Conservation (phyloP, 1,284 basidiomycete species). For the Pseudozyma tsukubaensis region DNA sequence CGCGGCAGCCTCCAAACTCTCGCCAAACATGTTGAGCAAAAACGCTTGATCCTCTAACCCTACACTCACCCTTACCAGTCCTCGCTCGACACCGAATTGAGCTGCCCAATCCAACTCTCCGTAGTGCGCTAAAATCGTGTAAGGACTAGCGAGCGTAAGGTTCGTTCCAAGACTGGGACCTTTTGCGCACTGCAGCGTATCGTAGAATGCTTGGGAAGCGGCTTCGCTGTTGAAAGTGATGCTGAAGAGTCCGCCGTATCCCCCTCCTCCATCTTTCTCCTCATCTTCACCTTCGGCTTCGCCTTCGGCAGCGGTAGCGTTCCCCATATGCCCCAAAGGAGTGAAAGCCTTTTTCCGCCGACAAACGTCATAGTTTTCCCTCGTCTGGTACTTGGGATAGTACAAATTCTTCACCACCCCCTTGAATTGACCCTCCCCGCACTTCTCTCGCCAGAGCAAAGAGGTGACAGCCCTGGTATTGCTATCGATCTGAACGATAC, state of each 20-base stretch:
- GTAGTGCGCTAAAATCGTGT: slow-evolving; percentile 92
- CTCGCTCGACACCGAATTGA: slow-evolving; percentile 83
- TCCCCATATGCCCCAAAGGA: slow-evolving; percentile 6
- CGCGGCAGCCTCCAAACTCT: slow-evolving; percentile 78
- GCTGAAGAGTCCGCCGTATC: slow-evolving; percentile 92
- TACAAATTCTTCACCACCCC: slow-evolving; percentile 82
- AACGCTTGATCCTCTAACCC: slow-evolving; percentile 83
- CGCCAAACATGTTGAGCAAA: slow-evolving; percentile 76
- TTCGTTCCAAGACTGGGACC: slow-evolving; percentile 95
- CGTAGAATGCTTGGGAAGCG: slow-evolving; percentile 86
- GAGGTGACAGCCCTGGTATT: slow-evolving; percentile 87
- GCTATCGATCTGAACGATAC: slow-evolving; percentile 81
- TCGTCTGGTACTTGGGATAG: slow-evolving; percentile 86
- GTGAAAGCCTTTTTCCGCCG: slow-evolving; percentile 70
- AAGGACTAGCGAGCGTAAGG: slow-evolving; percentile 93
- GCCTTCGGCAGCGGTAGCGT: neutral
- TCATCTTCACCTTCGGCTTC: slow-evolving; percentile 1
- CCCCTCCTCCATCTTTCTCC: slow-evolving; percentile 64
- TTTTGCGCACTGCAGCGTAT: slow-evolving; percentile 84
- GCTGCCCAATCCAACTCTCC: slow-evolving; percentile 91
- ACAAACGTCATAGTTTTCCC: slow-evolving; percentile 79
- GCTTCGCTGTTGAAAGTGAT: slow-evolving; percentile 81
- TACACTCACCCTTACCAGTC: slow-evolving; percentile 87
- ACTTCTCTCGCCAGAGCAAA: slow-evolving; percentile 73
- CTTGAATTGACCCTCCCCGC: slow-evolving; percentile 13